Evolutionary conservation across 257 asterid genomes (phyloP).

Genomic region (Orobanche coerulescens): DNA sequence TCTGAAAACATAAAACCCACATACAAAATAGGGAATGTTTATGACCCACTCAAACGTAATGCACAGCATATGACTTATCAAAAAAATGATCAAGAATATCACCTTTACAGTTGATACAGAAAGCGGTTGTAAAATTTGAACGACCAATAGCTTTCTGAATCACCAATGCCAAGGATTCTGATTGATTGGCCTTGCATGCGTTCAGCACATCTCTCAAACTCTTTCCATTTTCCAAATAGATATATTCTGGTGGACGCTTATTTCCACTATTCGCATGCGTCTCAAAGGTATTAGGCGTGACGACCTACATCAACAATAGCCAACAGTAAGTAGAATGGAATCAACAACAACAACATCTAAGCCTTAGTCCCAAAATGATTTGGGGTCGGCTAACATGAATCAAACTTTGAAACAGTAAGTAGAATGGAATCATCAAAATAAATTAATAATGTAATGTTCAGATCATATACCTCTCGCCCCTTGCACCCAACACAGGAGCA

Average conservation of each 20-base stretch:
- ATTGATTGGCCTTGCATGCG: conserved; percentile 51
- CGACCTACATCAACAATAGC: conserved; percentile 40
- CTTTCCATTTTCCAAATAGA: conserved; percentile 69
- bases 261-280: conserved; percentile 68
- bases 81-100: conserved; percentile 7
- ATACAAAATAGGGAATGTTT: background rate
- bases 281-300: conserved; percentile 78
- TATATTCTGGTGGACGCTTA: conserved; percentile 76
- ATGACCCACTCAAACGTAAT: conserved; percentile 3
- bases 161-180: conserved; percentile 45
- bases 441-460: background rate
- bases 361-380: too few relatives aligned
- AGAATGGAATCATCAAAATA: conserved; percentile 3
- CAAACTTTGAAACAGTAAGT: conserved; percentile 24
- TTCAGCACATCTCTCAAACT: conserved; percentile 60
- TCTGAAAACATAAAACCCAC: conserved; percentile 28
- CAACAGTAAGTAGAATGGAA: conserved; percentile 19
- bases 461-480: conserved; percentile 45
- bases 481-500: conserved; percentile 69
- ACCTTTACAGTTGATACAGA: conserved; percentile 70
- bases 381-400: too few relatives aligned
- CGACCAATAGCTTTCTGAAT: conserved; percentile 49
- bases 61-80: conserved; percentile 10
- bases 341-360: too few relatives aligned
- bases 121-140: conserved; percentile 26